phyloP scores from a whole-genome alignment of 2,329 filamentous ascomycete species.

The Scedosporium dehoogii region DNA sequence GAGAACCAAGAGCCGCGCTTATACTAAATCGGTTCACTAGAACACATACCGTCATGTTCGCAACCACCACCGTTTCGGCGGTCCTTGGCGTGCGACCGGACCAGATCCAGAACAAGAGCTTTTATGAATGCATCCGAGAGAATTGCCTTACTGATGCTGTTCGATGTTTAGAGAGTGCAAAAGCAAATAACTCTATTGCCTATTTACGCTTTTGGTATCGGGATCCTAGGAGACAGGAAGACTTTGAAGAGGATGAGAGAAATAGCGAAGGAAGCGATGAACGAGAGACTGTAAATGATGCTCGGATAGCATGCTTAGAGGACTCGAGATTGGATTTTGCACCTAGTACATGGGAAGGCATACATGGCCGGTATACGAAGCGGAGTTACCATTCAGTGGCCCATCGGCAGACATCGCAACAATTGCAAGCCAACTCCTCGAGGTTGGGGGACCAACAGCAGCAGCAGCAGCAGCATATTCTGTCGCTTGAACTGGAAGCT shows the following conservation, averaged over 20 bases:
- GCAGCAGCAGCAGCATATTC: not conserved
- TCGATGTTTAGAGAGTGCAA: conserved; percentile 71
- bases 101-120: conserved; percentile 65
- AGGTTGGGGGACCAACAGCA: not conserved
- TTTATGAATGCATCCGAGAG: conserved; percentile 78
- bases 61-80: conserved; percentile 64
- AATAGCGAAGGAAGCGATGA: conserved; percentile 37
- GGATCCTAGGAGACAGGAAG: conserved; percentile 55
- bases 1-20: conserved; percentile 73
- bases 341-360: not conserved
- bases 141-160: conserved; percentile 69
- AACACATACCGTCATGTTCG: conserved; percentile 77
- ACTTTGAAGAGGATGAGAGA: conserved; percentile 32
- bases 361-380: not conserved
- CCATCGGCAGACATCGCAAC: not conserved
- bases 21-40: conserved; percentile 82
- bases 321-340: conserved; percentile 14
- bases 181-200: conserved; percentile 83
- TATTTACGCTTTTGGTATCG: conserved; percentile 81
- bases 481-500: conserved; percentile 63
- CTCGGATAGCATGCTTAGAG: conserved; percentile 13
- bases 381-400: not conserved
- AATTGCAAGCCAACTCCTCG: conserved; percentile 7
- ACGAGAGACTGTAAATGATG: conserved; percentile 26
- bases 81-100: conserved; percentile 64